Evolutionary conservation across 1,284 basidiomycete species (phyloP).

Genomic region (Trichosporon coremiiforme): DNA sequence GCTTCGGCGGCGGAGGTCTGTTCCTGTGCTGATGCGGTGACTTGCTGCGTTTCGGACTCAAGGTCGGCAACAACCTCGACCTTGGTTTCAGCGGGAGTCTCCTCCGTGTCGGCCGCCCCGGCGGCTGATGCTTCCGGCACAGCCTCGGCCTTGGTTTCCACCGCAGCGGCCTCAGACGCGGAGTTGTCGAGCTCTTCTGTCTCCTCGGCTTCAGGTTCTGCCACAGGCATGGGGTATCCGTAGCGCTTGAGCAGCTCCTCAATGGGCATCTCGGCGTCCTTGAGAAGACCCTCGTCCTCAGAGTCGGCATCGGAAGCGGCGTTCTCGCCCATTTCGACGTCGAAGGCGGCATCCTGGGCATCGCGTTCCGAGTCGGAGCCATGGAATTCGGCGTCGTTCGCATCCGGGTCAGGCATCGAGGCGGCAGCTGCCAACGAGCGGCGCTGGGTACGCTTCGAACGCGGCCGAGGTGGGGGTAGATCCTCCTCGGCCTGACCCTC

Average conservation of each 20-base stretch:
- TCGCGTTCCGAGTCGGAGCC: slow-evolving; percentile 36
- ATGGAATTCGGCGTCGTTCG: slow-evolving; percentile 53
- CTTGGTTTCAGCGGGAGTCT: background rate
- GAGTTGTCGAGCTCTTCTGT: background rate
- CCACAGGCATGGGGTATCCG: slow-evolving; percentile 51
- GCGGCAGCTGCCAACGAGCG: slow-evolving; percentile 29
- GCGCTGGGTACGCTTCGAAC: slow-evolving; percentile 35
- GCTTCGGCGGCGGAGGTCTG: background rate
- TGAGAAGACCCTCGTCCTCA: slow-evolving; percentile 60
- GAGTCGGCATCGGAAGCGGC: slow-evolving; percentile 56
- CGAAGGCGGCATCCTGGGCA: slow-evolving; percentile 52
- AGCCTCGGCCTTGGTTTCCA: background rate
- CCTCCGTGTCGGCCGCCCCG: background rate
- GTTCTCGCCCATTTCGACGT: slow-evolving; percentile 55
- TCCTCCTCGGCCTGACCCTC: background rate
- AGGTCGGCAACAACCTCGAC: too few species aligned
- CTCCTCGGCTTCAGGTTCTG: slow-evolving; percentile 21
- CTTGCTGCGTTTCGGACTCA: background rate
- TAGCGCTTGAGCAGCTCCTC: slow-evolving; percentile 62
- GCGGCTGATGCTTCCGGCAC: too few species aligned
- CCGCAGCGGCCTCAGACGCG: background rate
- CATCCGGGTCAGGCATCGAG: slow-evolving; percentile 47
- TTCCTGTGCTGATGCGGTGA: background rate
- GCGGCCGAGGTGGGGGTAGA: slow-evolving; percentile 20
- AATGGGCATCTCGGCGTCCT: slow-evolving; percentile 61